Percentiles rank a stretch among this genome's conserved stretches.
These are phyloP conservation scores for Wickerhamiella infanticola DNA, from an alignment of 1,139 yeast genomes.

Conservation along the genomic window DNA sequence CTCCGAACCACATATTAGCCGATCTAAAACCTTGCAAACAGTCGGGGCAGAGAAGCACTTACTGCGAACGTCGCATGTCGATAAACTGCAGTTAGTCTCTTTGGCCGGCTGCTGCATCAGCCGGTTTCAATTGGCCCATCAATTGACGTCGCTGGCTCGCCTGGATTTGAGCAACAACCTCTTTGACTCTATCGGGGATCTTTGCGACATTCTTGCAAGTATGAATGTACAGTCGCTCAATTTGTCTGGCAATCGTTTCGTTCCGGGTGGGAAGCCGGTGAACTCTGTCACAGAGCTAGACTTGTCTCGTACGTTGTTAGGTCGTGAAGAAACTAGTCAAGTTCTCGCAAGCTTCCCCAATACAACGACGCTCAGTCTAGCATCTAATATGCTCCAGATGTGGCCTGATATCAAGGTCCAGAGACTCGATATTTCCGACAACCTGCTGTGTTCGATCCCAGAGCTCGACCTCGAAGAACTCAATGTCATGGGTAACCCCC, in stretches of 20 bases:
- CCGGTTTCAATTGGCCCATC: constrained; percentile 7
- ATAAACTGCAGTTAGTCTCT: constrained; percentile 33
- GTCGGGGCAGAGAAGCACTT: constrained; percentile 50
- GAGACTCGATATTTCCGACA: background rate
- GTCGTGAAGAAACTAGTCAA: constrained; percentile 18
- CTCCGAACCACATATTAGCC: constrained; percentile 18
- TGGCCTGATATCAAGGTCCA: constrained; percentile 1
- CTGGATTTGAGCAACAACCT: constrained; percentile 55
- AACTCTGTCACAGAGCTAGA: constrained; percentile 19
- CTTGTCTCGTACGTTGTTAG: constrained; percentile 26
- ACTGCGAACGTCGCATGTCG: constrained; percentile 33
- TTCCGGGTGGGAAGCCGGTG: background rate
- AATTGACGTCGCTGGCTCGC: constrained; percentile 23
- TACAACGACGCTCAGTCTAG: constrained; percentile 30
- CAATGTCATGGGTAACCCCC: constrained; percentile 5
- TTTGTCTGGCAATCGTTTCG: constrained; percentile 50
- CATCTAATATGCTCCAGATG: constrained; percentile 30
- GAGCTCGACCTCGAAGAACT: background rate
- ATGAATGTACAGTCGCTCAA: constrained; percentile 29
- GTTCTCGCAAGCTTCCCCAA: constrained; percentile 31
- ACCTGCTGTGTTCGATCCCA: background rate
- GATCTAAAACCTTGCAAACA: constrained; percentile 41
- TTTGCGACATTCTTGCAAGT: constrained; percentile 24
- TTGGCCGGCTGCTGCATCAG: constrained; percentile 28
- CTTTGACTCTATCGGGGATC: constrained; percentile 28